Evolutionary conservation across 2,329 filamentous ascomycete genomes (phyloP), one percentile per base, ranked within the genome.

Genomic region (Nemania sp.): DNA sequence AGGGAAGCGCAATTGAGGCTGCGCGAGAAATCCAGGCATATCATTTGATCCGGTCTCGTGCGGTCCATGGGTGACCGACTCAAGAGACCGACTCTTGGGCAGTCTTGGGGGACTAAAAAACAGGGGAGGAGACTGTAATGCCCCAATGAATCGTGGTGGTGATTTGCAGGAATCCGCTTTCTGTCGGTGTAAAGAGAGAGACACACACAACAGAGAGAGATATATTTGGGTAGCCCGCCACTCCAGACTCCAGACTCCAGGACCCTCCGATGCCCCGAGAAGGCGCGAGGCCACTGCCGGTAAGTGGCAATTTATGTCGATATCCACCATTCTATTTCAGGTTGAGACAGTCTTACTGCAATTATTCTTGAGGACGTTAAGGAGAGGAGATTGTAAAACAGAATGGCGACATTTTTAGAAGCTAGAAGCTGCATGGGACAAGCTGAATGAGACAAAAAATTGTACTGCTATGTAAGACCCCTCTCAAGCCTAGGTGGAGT

Each of bases 41-140:
- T 57, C 27, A 51, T 63, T 57, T 57, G 53, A 51, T 57, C 53
- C 53, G 27, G 29, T 18, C 27, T 63, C 43, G 47, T 55, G 49
- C 8, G 38, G 60, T 49, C 49, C 41, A 60, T 35, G 38, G 27
- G 54, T 29, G 47, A 55, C 49, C 26, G 41, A 29, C 27, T 15
- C n/a, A n/a, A n/a, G n/a, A n/a, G n/a, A n/a, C n/a, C n/a, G n/a
- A n/a, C n/a, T n/a, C n/a, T n/a, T n/a, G n/a, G n/a, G n/a, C n/a
- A n/a, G n/a, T n/a, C 47, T 55, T 22, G 55, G 55, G 35, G 10
- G 47, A 29, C 24, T 32, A 6, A 24, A 18, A 47, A 24, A 58
- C 13, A n/a, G 45, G 20, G 24, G 4, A 2, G 10, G 0, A 20
- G 27, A 27, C 47, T 51, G 24, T 4, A 49, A 49, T 26, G 49